phyloP scores from a whole-genome alignment of 345 rosid species.

The Salix exigua region DNA sequence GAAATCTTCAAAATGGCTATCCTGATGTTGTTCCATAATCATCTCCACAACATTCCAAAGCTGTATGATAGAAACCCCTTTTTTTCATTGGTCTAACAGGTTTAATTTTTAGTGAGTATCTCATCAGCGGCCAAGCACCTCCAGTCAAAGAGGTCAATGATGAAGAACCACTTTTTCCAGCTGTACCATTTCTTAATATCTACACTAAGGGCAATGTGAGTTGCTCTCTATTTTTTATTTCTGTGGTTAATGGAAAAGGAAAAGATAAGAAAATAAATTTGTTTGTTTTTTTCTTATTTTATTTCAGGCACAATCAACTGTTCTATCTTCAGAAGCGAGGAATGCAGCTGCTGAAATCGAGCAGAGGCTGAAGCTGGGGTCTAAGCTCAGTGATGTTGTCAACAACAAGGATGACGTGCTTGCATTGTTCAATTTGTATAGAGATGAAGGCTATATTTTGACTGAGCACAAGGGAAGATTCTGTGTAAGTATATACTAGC shows the following conservation, averaged over 20 bases:
- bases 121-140: constrained; percentile 92
- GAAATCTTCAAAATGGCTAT: background rate
- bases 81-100: constrained; percentile 43
- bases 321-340: constrained; percentile 64
- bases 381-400: constrained; percentile 74
- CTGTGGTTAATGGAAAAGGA: constrained; percentile 1
- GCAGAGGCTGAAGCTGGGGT: constrained; percentile 62
- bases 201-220: constrained; percentile 39
- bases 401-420: constrained; percentile 67
- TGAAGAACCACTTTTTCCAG: constrained; percentile 94
- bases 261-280: background rate
- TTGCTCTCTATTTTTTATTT: constrained; percentile 2
- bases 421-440: constrained; percentile 63
- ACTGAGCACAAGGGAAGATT: constrained; percentile 60
- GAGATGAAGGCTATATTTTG: constrained; percentile 76
- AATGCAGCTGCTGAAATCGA: constrained; percentile 77
- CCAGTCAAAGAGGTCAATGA: constrained; percentile 81
- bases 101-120: constrained; percentile 90
- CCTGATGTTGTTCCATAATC: background rate
- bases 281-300: background rate
- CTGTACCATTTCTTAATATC: constrained; percentile 38
- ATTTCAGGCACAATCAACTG: constrained; percentile 37
- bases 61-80: background rate
- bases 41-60: background rate
- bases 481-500: constrained; percentile 45